phyloP scores from a whole-genome alignment of 192 early-diverging fungal genomes.

The Umbelopsis ramanniana region DNA sequence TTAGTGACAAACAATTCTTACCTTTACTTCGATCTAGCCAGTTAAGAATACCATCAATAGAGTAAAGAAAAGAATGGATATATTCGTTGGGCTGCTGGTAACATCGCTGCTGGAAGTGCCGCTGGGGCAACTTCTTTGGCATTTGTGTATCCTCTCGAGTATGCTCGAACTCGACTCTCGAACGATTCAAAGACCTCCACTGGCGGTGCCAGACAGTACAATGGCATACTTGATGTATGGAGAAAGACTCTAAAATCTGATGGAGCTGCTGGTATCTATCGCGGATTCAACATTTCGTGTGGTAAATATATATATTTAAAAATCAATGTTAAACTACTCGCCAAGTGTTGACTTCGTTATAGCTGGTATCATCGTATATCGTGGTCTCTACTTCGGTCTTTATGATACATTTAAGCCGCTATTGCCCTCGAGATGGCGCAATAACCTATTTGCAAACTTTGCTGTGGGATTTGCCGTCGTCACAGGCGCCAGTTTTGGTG shows the following conservation, averaged over 20 bases:
- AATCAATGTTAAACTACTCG: not conserved
- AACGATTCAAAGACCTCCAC: conserved; percentile 78
- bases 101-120: conserved; percentile 92
- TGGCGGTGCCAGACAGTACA: conserved; percentile 88
- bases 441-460: conserved; percentile 47
- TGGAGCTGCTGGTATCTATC: conserved; percentile 94
- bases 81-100: conserved; percentile 83
- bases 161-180: conserved; percentile 97
- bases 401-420: conserved; percentile 68
- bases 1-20: not conserved
- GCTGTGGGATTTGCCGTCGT: conserved; percentile 69
- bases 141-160: conserved; percentile 96
- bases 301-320: not conserved
- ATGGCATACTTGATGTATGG: conserved; percentile 84
- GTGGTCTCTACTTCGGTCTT: conserved; percentile 80
- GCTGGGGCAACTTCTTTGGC: conserved; percentile 88
- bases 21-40: not conserved
- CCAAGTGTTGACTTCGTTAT: not conserved
- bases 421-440: conserved; percentile 32
- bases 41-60: not conserved
- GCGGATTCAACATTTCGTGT: conserved; percentile 89
- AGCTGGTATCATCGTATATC: conserved; percentile 60
- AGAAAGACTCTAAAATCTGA: conserved; percentile 78
- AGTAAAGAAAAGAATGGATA: conserved; percentile 75
- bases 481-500: conserved; percentile 77